A percentile compares a stretch with the other conserved stretches of the same genome.
phyloP scores from a whole-genome alignment of 2,329 filamentous ascomycete genomes.

The Colletotrichum nymphaeae region DNA sequence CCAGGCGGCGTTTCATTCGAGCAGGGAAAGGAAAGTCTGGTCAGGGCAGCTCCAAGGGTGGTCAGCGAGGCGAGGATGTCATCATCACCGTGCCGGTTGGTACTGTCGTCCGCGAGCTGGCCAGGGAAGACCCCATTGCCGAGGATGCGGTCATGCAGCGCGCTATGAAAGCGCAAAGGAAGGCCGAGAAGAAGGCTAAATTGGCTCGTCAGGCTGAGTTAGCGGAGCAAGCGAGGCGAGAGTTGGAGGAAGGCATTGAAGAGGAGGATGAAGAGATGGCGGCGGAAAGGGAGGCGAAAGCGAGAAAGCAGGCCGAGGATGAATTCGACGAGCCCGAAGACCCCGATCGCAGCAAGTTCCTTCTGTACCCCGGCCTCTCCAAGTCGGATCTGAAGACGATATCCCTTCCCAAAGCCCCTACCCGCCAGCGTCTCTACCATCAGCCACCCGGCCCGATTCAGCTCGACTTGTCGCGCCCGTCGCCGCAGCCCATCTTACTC shows the following conservation, averaged over 20 bases:
- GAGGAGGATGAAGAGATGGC: conserved; percentile 21
- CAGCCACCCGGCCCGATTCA: conserved; percentile 80
- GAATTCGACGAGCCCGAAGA: conserved; percentile 56
- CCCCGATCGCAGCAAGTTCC: conserved; percentile 77
- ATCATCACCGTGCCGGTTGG: conserved; percentile 92
- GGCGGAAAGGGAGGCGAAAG: conserved; percentile 5
- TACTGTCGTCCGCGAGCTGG: conserved; percentile 87
- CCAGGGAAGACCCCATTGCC: conserved; percentile 79
- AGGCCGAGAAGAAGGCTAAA: conserved; percentile 24
- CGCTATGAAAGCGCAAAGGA: conserved; percentile 26
- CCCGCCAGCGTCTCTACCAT: conserved; percentile 65
- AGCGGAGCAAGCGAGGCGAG: conserved; percentile 25
- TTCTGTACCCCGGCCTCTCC: conserved; percentile 84
- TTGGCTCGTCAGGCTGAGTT: conserved; percentile 25
- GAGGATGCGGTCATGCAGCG: conserved; percentile 63
- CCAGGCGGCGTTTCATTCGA: conserved; percentile 78
- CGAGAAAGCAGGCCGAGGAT: conserved; percentile 37
- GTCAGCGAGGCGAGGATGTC: conserved; percentile 86
- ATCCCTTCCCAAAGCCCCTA: conserved; percentile 62
- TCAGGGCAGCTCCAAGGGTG: conserved; percentile 78
- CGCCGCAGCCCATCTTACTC: conserved; percentile 85
- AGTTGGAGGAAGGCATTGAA: conserved; percentile 29
- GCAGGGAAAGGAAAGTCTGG: conserved; percentile 83
- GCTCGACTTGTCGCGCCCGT: conserved; percentile 80
- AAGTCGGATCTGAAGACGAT: conserved; percentile 73